Evolutionary conservation across 2,329 filamentous ascomycete species (phyloP).

Genomic region (Colletotrichum somersetense): DNA sequence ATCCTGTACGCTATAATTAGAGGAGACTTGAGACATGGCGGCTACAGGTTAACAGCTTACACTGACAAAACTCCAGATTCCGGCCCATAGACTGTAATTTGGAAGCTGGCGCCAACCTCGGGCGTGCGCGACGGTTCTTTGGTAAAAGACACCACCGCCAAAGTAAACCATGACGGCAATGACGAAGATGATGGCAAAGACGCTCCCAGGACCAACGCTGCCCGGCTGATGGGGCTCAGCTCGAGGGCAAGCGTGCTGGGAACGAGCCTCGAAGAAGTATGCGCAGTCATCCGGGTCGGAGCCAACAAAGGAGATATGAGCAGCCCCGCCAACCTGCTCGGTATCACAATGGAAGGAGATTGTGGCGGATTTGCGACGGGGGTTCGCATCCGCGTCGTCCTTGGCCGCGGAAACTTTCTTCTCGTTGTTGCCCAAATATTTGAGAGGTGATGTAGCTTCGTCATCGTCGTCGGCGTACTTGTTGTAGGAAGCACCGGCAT

Average conservation of each 20-base stretch:
- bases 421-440: slow-evolving; percentile 44
- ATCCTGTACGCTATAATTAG: slow-evolving; percentile 59
- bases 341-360: slow-evolving; percentile 95
- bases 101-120: slow-evolving; percentile 95
- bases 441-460: slow-evolving; percentile 51
- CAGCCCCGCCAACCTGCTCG: slow-evolving; percentile 76
- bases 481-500: slow-evolving; percentile 46
- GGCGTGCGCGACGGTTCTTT: slow-evolving; percentile 93
- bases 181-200: slow-evolving; percentile 89
- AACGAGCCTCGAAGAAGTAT: slow-evolving; percentile 95
- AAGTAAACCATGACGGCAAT: slow-evolving; percentile 88
- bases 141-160: slow-evolving; percentile 93
- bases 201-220: slow-evolving; percentile 76
- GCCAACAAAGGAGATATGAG: slow-evolving; percentile 86
- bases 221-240: slow-evolving; percentile 79
- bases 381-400: slow-evolving; percentile 49
- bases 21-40: slow-evolving; percentile 43
- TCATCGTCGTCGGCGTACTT: slow-evolving; percentile 51
- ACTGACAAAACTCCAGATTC: slow-evolving; percentile 85
- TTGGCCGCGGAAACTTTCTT: slow-evolving; percentile 49
- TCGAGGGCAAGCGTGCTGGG: slow-evolving; percentile 80
- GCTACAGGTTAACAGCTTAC: slow-evolving; percentile 60
- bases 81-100: slow-evolving; percentile 93
- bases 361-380: slow-evolving; percentile 80
- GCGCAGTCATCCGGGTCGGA: slow-evolving; percentile 88